phyloP scores from a whole-genome alignment of 2,329 filamentous ascomycete species.

The Trichophaea hybrida region DNA sequence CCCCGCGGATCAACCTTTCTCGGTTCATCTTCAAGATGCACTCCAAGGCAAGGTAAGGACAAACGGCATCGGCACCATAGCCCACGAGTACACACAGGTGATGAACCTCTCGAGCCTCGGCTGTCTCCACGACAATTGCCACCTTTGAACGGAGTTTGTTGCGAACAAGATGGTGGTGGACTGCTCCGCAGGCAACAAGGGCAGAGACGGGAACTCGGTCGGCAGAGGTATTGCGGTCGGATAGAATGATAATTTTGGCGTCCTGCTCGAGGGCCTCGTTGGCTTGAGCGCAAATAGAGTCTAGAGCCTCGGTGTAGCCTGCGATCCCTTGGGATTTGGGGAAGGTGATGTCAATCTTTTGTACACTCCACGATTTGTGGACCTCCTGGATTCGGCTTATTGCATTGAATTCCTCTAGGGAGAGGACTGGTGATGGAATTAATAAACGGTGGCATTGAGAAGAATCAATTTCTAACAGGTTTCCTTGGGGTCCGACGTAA shows the following conservation, averaged over 20 bases:
- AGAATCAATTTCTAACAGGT: conserved; percentile 82
- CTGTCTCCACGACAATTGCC: conserved; percentile 79
- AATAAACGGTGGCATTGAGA: conserved; percentile 76
- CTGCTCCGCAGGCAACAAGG: conserved; percentile 76
- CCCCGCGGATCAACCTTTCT: conserved; percentile 83
- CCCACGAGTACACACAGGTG: conserved; percentile 97
- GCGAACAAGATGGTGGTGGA: conserved; percentile 86
- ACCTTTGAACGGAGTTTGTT: conserved; percentile 91
- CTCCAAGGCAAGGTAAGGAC: conserved; percentile 89
- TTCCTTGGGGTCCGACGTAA: conserved; percentile 91
- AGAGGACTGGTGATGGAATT: conserved; percentile 76
- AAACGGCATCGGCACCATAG: conserved; percentile 86
- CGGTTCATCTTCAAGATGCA: conserved; percentile 94
- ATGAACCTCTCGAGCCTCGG: conserved; percentile 90
- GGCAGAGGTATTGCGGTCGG: conserved; percentile 69
- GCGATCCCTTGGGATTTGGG: conserved; percentile 67
- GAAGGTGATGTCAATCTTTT: conserved; percentile 85
- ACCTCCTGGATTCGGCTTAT: conserved; percentile 60
- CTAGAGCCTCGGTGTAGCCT: conserved; percentile 76
- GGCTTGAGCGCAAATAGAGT: conserved; percentile 72
- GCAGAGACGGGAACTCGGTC: conserved; percentile 77
- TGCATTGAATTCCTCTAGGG: conserved; percentile 79
- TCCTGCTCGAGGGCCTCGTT: conserved; percentile 69
- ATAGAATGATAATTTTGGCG: conserved; percentile 76
- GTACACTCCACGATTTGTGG: conserved; percentile 71